Percentiles rank a stretch among this genome's conserved stretches.
Evolutionary conservation across 306 rosid species (phyloP).

Genomic region (Astragalus glycyphyllos): DNA sequence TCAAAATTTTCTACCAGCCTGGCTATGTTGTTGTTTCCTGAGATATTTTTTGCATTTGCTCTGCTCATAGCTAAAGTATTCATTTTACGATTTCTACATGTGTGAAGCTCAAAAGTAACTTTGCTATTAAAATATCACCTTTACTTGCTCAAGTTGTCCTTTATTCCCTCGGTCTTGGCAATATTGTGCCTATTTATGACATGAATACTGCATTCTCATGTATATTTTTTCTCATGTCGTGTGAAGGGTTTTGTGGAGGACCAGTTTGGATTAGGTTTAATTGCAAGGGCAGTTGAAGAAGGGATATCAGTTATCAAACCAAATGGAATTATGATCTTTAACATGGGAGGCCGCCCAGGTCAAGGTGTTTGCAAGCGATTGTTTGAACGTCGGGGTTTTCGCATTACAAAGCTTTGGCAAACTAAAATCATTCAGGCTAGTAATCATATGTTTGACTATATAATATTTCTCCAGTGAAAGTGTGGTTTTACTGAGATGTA

Average conservation of each 20-base stretch:
- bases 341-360: conserved; percentile 99
- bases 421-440: conserved; percentile 95
- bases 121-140: conserved; percentile 18
- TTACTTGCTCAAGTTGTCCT: conserved; percentile 13
- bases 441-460: conserved; percentile 31
- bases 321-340: conserved; percentile 90
- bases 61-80: conserved; percentile 20
- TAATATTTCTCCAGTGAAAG: conserved; percentile 32
- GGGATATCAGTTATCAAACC: conserved; percentile 93
- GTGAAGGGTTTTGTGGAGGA: conserved; percentile 97
- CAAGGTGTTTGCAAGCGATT: conserved; percentile 89
- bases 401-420: conserved; percentile 90
- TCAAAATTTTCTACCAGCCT: conserved; percentile 7
- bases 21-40: conserved; percentile 22
- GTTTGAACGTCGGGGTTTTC: conserved; percentile 96
- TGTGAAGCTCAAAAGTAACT: conserved; percentile 29
- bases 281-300: conserved; percentile 99
- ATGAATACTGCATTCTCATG: conserved; percentile 12
- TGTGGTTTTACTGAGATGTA: conserved; percentile 43
- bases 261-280: conserved; percentile 95
- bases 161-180: conserved; percentile 27
- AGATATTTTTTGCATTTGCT: conserved; percentile 18
- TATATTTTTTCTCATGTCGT: conserved; percentile 38
- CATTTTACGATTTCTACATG: conserved; percentile 21
- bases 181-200: conserved; percentile 15